Conservation (phyloP, 2,329 filamentous ascomycete genomes). For the Leptographium radiaticola region DNA sequence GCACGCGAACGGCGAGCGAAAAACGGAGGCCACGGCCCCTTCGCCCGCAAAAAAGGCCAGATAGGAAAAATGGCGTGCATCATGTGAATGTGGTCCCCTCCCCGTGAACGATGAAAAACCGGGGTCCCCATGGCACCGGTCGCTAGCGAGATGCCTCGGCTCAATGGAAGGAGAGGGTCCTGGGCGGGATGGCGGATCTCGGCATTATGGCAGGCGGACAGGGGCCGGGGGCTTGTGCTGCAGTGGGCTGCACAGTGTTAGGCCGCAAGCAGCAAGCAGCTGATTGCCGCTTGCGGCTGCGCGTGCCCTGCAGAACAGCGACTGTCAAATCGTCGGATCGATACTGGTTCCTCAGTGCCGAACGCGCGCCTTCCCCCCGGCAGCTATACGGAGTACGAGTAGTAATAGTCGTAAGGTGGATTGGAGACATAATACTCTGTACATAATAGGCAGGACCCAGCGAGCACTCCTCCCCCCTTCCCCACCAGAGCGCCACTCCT, state of each 20-base stretch:
- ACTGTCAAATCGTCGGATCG: no score
- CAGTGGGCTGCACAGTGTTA: no score
- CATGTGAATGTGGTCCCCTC: not conserved
- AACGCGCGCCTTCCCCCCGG: no score
- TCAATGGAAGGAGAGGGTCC: conserved; percentile 1
- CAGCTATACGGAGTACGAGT: no score
- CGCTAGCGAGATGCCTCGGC: conserved; percentile 3
- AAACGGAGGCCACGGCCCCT: not conserved
- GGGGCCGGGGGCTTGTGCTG: no score
- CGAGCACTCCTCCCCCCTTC: not conserved
- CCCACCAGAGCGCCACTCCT: not conserved
- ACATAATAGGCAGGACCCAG: no score
- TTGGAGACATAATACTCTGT: no score
- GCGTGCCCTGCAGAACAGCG: no score
- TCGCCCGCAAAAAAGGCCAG: not conserved
- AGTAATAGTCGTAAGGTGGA: no score
- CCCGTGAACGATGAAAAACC: not conserved
- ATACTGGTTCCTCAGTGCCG: no score
- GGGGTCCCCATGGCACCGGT: not conserved
- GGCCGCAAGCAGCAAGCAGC: no score
- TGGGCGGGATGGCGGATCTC: not conserved
- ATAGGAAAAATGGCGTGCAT: not conserved
- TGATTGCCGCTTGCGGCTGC: no score
- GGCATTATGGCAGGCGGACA: not conserved
- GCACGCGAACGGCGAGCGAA: not conserved